Conservation (phyloP, 768 basidiomycete genomes). For the Leccinum ochraceum region DNA sequence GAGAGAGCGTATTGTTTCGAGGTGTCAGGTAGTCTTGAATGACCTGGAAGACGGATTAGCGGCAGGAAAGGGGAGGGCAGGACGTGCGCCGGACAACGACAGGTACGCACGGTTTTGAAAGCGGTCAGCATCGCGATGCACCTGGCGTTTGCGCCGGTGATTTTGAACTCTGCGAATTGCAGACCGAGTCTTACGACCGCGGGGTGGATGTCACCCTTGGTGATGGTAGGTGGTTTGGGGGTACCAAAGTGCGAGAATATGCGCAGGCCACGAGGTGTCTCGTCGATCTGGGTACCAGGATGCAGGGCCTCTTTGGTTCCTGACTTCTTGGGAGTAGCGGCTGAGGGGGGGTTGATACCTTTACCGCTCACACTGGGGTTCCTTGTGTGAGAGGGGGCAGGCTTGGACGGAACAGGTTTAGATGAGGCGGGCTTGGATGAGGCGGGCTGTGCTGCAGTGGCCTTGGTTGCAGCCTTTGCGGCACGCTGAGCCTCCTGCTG, state of each 20-base stretch:
- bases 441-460: conserved; percentile 23
- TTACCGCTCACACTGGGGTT: conserved; percentile 24
- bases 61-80: not conserved
- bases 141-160: conserved; percentile 93
- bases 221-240: conserved; percentile 52
- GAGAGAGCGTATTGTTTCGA: conserved; percentile 79
- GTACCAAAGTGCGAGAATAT: conserved; percentile 88
- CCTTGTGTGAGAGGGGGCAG: conserved; percentile 32
- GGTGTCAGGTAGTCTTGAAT: conserved; percentile 91
- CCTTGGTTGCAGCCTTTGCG: conserved; percentile 61
- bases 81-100: not conserved
- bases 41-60: conserved; percentile 50
- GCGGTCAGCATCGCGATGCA: conserved; percentile 90
- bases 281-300: conserved; percentile 35
- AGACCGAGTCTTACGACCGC: conserved; percentile 83
- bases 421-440: conserved; percentile 29
- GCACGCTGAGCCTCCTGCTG: conserved; percentile 80
- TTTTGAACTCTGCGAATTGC: conserved; percentile 88
- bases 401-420: conserved; percentile 18
- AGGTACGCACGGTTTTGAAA: conserved; percentile 78
- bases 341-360: conserved; percentile 13
- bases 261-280: conserved; percentile 58
- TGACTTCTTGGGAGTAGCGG: conserved; percentile 26
- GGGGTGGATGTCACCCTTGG: conserved; percentile 90
- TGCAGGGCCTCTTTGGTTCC: conserved; percentile 30